phyloP scores from a whole-genome alignment of 306 rosid species.

The Gleditsia sinensis region DNA sequence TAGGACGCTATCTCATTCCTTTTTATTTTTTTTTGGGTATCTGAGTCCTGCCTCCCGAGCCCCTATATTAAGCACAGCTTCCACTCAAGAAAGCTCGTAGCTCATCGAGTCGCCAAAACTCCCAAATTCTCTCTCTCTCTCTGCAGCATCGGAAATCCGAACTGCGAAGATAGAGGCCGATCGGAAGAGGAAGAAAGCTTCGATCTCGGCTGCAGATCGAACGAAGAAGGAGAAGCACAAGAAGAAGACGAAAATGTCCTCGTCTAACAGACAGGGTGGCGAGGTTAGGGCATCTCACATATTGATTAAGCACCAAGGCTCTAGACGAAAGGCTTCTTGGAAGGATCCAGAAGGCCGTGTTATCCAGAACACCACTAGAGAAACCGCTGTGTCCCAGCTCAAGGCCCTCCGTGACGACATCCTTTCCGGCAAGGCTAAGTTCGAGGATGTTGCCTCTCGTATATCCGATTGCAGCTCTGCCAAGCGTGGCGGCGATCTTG shows the following conservation, averaged over 20 bases:
- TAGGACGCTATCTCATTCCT: neutral
- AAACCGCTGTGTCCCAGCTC: conserved; percentile 74
- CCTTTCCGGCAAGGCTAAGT: conserved; percentile 71
- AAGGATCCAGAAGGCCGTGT: conserved; percentile 92
- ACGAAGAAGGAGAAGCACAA: conserved; percentile 48
- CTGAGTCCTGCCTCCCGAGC: too few relatives aligned
- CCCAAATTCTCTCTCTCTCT: neutral
- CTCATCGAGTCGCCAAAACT: neutral
- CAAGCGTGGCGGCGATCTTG: conserved; percentile 96
- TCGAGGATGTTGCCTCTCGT: conserved; percentile 76
- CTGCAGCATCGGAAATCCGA: neutral
- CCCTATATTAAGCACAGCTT: neutral
- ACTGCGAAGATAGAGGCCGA: conserved; percentile 72
- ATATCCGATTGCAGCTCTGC: conserved; percentile 95
- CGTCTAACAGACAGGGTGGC: conserved; percentile 48
- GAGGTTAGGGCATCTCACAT: conserved; percentile 97
- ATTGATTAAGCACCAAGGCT: conserved; percentile 89
- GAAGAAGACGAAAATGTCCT: conserved; percentile 59
- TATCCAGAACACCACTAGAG: conserved; percentile 74
- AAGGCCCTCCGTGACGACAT: conserved; percentile 68
- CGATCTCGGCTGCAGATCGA: conserved; percentile 59
- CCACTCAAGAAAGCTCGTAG: neutral
- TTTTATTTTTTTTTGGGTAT: too few relatives aligned
- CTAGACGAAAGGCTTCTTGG: conserved; percentile 93
- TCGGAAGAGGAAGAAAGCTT: conserved; percentile 77